Conservation (phyloP, 23 red algal species). For the Chondrus crispus region DNA sequence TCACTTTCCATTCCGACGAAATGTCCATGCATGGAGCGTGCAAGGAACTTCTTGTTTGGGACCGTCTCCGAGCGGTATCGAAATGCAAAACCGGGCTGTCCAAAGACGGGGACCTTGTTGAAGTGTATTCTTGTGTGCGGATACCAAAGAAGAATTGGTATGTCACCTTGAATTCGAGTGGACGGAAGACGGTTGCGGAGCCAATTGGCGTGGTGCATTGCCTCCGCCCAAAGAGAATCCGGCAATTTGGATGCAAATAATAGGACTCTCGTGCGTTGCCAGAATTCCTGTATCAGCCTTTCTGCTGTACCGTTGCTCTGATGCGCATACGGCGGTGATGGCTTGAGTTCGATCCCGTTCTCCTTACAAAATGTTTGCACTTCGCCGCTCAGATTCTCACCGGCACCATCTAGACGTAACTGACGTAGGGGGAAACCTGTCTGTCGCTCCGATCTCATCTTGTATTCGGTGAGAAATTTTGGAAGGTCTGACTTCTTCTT, state of each 20-base stretch:
- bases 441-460: not conserved
- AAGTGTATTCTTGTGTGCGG: not conserved
- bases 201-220: not conserved
- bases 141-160: not conserved
- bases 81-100: not conserved
- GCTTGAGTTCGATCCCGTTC: not conserved
- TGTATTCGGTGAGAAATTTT: not conserved
- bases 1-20: conserved; percentile 5
- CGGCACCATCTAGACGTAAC: conserved; percentile 13
- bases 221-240: not conserved
- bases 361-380: not conserved
- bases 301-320: not conserved
- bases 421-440: not conserved
- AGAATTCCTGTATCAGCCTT: not conserved
- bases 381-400: not conserved
- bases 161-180: not conserved
- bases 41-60: not conserved
- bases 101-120: not conserved
- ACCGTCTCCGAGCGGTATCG: not conserved
- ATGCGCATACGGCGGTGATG: not conserved
- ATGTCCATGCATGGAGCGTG: not conserved
- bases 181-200: not conserved
- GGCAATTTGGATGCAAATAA: not conserved
- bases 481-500: not conserved
- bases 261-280: not conserved